Base-by-base conservation (phyloP, 768 basidiomycete species). In the Auriscalpium orientale region DNA sequence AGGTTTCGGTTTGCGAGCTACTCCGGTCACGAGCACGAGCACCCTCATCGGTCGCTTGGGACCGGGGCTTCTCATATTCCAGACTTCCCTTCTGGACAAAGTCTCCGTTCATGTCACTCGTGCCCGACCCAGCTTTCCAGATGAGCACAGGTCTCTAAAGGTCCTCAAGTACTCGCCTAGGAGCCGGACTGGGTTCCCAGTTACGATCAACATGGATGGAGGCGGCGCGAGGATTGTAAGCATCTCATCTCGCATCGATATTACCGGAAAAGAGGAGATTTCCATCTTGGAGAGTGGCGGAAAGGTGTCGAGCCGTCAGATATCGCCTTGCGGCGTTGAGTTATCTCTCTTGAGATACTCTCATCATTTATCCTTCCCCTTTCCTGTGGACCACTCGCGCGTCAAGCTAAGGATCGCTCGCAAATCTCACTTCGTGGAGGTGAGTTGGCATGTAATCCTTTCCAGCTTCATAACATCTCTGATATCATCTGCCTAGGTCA, bases 381-480 rank as follows among this genome's bases (percentile, higher is more conserved):
- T 78, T 46, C 78, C 78, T 9, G 66, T 83, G 10, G 62, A 74
- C 35, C 69, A 70, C 5, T 56, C 60, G 18, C 67, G 68, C 15
- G 51, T 65, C 2, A 79, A 71, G 59, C 61, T 76, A 10, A 73
- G 79, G 5, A 60, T 83, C 36, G 82, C 83, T 9, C 72, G 82
- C 40, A 81, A 79, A 59, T 84, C 81, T 1, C 71, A 65, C 22
- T 84, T 79, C 55, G 66, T 83, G 4, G 73, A 70, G 64, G 71
- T 70, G 21, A n/a, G 38, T 38, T 40, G 6, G 15, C n/a, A 18
- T 43, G 49, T 20, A 7, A 1, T 37, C 28, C 12, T 34, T 15
- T 13, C 18, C 15, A 8, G 16, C 20, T 6, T 8, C 58, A 54
- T 43, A 44, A 18, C 21, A 28, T 21, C 7, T 76, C 64, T 9